Percentiles rank a stretch among this genome's conserved stretches.
Evolutionary conservation across 116 monocot genomes (phyloP).

Genomic region (Phalaenopsis hybrid): DNA sequence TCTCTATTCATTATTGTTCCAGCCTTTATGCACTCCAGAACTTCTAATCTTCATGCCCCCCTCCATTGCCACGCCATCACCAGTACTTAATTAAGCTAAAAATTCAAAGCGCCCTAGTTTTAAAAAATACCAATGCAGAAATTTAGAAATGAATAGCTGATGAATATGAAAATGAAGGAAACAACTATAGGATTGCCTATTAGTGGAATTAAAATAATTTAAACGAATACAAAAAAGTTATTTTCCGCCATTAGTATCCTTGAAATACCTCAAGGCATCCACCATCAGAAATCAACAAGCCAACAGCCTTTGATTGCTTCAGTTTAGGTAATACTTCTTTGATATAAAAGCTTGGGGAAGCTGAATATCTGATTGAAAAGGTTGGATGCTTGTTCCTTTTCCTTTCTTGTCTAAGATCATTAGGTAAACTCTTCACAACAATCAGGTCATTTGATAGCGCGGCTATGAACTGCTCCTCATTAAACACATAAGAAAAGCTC

Average conservation of each 20-base stretch:
- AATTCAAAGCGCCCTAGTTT: too few species aligned
- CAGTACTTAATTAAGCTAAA: too few species aligned
- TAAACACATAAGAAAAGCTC: conserved; percentile 48
- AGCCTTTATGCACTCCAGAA: too few species aligned
- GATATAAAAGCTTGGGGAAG: conserved; percentile 32
- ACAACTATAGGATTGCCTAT: too few species aligned
- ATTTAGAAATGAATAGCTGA: too few species aligned
- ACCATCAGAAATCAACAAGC: conserved; percentile 37
- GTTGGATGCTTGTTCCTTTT: conserved; percentile 43
- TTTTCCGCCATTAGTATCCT: not conserved
- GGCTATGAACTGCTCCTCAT: conserved; percentile 47
- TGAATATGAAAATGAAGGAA: too few species aligned
- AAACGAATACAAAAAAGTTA: too few species aligned
- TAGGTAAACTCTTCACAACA: conserved; percentile 37
- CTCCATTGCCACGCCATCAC: too few species aligned
- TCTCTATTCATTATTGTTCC: too few species aligned
- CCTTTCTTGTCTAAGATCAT: conserved; percentile 32
- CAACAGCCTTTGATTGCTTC: conserved; percentile 38
- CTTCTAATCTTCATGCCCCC: too few species aligned
- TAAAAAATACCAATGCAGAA: too few species aligned
- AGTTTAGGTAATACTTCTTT: conserved; percentile 42
- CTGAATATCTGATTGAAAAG: conserved; percentile 26
- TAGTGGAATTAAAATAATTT: too few species aligned
- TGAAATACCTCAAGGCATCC: conserved; percentile 40
- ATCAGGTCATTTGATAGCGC: conserved; percentile 40